phyloP scores from a whole-genome alignment of 192 early-diverging fungal genomes.

The Backusella macrospora region DNA sequence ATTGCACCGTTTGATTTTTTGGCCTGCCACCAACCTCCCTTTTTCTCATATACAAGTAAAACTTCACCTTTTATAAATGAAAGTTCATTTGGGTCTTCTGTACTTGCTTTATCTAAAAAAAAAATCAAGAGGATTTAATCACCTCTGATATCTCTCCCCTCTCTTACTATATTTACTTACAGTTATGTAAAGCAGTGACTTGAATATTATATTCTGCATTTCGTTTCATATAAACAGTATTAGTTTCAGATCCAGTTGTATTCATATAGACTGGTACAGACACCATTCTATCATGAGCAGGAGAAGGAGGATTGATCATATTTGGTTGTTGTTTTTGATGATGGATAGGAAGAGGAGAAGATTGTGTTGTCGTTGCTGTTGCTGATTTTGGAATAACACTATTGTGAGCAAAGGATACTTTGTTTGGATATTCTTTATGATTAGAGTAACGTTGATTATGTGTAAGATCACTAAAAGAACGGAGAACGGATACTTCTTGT shows the following conservation, averaged over 20 bases:
- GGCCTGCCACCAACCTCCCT: neutral
- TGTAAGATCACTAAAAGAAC: neutral
- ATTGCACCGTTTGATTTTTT: neutral
- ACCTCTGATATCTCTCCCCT: no score
- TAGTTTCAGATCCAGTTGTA: neutral
- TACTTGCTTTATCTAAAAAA: neutral
- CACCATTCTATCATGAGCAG: constrained; percentile 2
- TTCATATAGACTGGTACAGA: constrained; percentile 1
- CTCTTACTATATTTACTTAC: neutral
- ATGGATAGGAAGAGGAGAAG: no score
- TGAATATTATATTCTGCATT: neutral
- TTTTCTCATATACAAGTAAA: neutral
- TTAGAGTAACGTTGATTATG: neutral
- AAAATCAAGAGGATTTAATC: neutral
- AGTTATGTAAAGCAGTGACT: neutral
- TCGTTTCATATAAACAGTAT: neutral
- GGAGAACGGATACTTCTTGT: neutral
- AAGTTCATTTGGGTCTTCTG: neutral
- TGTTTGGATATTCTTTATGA: neutral
- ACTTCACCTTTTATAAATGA: neutral
- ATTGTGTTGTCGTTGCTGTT: neutral
- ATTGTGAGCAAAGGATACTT: neutral
- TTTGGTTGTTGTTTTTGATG: neutral
- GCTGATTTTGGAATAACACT: no score
- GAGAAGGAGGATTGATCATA: neutral